A percentile compares a stretch with the other conserved stretches of the same genome.
Evolutionary conservation across 768 basidiomycete genomes (phyloP).

Genomic region (Termitomyces sp.): DNA sequence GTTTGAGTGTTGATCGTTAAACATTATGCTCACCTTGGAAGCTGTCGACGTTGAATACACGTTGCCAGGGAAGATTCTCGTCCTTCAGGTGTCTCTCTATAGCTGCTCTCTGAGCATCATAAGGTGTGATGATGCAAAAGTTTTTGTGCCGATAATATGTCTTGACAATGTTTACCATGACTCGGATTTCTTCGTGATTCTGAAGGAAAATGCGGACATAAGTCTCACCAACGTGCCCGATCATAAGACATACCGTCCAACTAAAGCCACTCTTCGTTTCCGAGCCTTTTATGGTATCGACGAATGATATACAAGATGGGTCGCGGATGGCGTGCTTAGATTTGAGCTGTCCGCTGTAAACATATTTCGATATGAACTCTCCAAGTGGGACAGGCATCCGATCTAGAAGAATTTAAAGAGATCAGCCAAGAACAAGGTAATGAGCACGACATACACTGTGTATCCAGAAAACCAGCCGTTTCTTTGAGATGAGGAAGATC

Average conservation of each 20-base stretch:
- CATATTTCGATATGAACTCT: constrained; percentile 42
- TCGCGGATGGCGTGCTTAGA: constrained; percentile 32
- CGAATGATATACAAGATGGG: constrained; percentile 37
- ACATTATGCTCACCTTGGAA: constrained; percentile 44
- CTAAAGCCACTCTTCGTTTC: constrained; percentile 38
- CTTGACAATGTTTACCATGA: constrained; percentile 37
- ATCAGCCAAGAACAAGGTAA: neutral
- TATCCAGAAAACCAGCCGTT: constrained; percentile 37
- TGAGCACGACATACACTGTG: constrained; percentile 35
- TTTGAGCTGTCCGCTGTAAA: constrained; percentile 37
- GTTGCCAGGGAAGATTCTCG: constrained; percentile 33
- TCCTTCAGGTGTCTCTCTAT: constrained; percentile 33
- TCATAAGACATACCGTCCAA: constrained; percentile 33
- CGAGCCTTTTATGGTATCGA: constrained; percentile 34
- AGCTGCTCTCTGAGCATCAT: constrained; percentile 47
- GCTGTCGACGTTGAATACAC: constrained; percentile 51
- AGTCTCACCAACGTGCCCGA: neutral
- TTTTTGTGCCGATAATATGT: constrained; percentile 32
- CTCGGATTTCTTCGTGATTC: constrained; percentile 39
- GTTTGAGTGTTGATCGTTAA: neutral
- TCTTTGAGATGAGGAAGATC: constrained; percentile 36
- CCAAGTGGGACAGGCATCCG: constrained; percentile 48
- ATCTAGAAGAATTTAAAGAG: constrained; percentile 26
- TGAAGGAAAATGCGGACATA: constrained; percentile 12
- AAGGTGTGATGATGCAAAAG: constrained; percentile 50